These are phyloP conservation scores for Penicillium steckii DNA, from an alignment of 495 filamentous ascomycete species.

Conservation along the genomic window DNA sequence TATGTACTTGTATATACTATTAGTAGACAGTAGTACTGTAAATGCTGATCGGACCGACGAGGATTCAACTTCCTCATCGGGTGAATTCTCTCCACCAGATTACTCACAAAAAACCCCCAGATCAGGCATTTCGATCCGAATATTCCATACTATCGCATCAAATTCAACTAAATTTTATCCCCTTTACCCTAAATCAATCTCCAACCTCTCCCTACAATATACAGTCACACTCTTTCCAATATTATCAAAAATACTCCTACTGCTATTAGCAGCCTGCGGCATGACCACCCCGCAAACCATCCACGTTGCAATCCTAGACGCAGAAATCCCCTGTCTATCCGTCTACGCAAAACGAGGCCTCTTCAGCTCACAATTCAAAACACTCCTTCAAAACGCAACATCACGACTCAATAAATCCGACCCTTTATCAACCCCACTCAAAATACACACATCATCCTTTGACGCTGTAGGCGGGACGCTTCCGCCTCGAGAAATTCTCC, in stretches of 20 bases:
- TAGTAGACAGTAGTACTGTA: too few relatives aligned
- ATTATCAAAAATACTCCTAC: too few relatives aligned
- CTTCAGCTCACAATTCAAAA: constrained; percentile 39
- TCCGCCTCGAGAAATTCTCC: constrained; percentile 29
- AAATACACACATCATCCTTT: constrained; percentile 37
- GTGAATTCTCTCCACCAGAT: constrained; percentile 13
- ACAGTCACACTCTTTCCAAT: background rate
- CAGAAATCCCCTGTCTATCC: constrained; percentile 36
- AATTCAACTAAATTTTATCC: too few relatives aligned
- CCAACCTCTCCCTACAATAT: background rate
- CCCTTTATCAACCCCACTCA: constrained; percentile 11
- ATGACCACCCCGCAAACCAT: constrained; percentile 15
- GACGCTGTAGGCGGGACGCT: constrained; percentile 36
- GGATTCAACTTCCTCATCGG: constrained; percentile 20
- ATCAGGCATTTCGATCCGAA: constrained; percentile 21
- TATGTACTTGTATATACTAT: background rate
- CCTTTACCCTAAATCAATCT: too few relatives aligned
- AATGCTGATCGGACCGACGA: too few relatives aligned
- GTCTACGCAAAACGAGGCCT: constrained; percentile 36
- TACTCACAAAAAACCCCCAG: constrained; percentile 18
- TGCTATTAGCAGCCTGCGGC: too few relatives aligned
- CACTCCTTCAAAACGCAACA: constrained; percentile 33
- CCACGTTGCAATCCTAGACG: constrained; percentile 44
- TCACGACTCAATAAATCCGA: constrained; percentile 22
- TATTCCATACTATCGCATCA: too few relatives aligned